Evolutionary conservation across 2,329 filamentous ascomycete genomes (phyloP), one percentile per base, ranked within the genome.

Genomic region (Trichoderma koningii): DNA sequence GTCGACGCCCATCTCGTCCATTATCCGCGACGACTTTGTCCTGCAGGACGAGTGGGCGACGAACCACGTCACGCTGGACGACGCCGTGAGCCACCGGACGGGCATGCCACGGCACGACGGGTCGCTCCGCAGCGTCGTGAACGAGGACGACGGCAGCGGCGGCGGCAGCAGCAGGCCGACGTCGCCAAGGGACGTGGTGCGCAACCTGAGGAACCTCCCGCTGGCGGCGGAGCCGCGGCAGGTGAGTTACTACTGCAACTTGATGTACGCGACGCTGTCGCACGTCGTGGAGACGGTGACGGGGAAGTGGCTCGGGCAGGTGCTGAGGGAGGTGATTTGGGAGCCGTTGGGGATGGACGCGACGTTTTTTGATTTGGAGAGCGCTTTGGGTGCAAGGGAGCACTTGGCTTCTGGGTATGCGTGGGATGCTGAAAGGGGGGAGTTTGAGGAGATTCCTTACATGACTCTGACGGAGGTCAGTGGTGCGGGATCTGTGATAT

Each of bases 21-120:
- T 86, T 0, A 75, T 86, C 3, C 77, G 77, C 0, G 80, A 82
- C 1, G 84, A 86, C 57, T 86, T 86, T 66, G 78, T 84, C 1
- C 73, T 85, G 12, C 67, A 76, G 14, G 79, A 82, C 59, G 74
- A 76, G 0, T 80, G 77, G 70, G 77, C 79, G 15, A 86, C 82
- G 1, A 71, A 75, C 26, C 78, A 82, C 66, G 71, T 85, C 47
- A 87, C 82, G 0, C 71, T 87, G 7, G 81, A 86, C 63, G 85
- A 87, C 64, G 79, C 82, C 2, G 75, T 84, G 0, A 78, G 79
- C 56, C 84, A 87, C 69, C 77, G 83, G 5, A 82, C 80, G 0
- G 84, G 84, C 10, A 75, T 84, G 66, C 75, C 83, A 1, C 68
- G 75, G 44, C 81, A 80, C 70, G 79, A 82, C 50, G n/a, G 28